Percentiles rank a stretch among this genome's conserved stretches.
phyloP scores from a whole-genome alignment of 2,329 filamentous ascomycete species.

The Trichoderma polysporum region DNA sequence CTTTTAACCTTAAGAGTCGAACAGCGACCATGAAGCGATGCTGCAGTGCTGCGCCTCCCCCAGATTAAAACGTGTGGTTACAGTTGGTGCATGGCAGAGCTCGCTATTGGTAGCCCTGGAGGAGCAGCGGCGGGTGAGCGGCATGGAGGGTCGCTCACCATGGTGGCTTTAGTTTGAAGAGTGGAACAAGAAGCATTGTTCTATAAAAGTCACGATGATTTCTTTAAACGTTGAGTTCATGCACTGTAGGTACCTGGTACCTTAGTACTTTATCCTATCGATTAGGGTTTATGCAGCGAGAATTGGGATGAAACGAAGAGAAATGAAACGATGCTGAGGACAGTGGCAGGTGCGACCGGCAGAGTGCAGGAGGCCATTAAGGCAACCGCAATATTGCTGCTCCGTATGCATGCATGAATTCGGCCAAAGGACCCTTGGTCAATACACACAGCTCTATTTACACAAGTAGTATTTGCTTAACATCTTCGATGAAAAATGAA shows the following conservation, averaged over 20 bases:
- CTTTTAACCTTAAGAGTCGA: neutral
- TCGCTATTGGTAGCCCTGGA: neutral
- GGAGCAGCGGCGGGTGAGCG: neutral
- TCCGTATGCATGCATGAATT: too few species aligned
- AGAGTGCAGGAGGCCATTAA: neutral
- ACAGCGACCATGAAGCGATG: neutral
- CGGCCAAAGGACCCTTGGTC: too few species aligned
- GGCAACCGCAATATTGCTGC: neutral
- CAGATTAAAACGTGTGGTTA: constrained; percentile 2
- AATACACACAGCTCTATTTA: too few species aligned
- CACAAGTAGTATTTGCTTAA: too few species aligned
- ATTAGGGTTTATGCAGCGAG: neutral
- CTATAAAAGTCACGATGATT: neutral
- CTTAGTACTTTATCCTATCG: neutral
- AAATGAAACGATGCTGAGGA: neutral
- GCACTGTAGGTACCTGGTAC: too few species aligned
- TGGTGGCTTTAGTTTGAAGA: neutral
- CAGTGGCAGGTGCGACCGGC: neutral
- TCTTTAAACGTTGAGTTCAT: neutral
- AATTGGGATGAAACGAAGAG: too few species aligned
- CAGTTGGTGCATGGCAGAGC: neutral
- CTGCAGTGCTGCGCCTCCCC: constrained; percentile 16
- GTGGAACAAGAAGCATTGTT: neutral
- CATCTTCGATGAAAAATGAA: neutral
- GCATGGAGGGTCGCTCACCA: neutral